Evolutionary conservation across 108 stramenopile species (phyloP), one percentile per base, ranked within the genome.

Genomic region (Bacterosira constricta): DNA sequence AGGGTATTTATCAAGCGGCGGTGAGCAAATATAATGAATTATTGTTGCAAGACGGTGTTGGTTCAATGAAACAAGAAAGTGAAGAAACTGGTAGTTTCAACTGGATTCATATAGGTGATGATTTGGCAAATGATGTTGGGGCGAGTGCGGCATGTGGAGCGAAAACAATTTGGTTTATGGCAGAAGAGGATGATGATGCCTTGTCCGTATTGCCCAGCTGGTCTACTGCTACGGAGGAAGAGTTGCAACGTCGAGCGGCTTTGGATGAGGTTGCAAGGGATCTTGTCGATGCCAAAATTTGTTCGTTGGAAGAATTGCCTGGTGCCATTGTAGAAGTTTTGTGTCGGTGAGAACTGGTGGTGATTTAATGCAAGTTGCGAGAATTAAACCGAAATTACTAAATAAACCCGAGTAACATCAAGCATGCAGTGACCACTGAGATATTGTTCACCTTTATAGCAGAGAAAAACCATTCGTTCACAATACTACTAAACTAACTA

Each of bases 21-120:
- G 59, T 89, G 26, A 27, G 66, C 0, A 31, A 58, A 38, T 85
- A 64, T 52, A 10, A 32, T 29, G 74, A 73, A 15, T 54, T n/a
- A n/a, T n/a, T n/a, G n/a, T n/a, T n/a, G n/a, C n/a, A n/a, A n/a
- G n/a, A n/a, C n/a, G n/a, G n/a, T n/a, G n/a, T n/a, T n/a, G n/a
- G n/a, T n/a, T n/a, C n/a, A n/a, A n/a, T 69, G 66, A 34, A 26
- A 26, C 11, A 37, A 4, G 12, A 44, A 3, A 23, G 59, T 35
- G 32, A 27, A 4, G 64, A 63, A 3, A 21, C 42, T 5, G 4
- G 26, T 12, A 49, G 62, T 15, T 38, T 35, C 35, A 72, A 55
- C 26, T 92, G 91, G 91, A 51, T 78, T 56, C 91, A 92, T 76
- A 83, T 92, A 10, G 90, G 90, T 3, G 90, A 92, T 75, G 83